These are phyloP conservation scores for Colletotrichum sp. DNA, from an alignment of 2,329 filamentous ascomycete genomes.

Conservation along the genomic window DNA sequence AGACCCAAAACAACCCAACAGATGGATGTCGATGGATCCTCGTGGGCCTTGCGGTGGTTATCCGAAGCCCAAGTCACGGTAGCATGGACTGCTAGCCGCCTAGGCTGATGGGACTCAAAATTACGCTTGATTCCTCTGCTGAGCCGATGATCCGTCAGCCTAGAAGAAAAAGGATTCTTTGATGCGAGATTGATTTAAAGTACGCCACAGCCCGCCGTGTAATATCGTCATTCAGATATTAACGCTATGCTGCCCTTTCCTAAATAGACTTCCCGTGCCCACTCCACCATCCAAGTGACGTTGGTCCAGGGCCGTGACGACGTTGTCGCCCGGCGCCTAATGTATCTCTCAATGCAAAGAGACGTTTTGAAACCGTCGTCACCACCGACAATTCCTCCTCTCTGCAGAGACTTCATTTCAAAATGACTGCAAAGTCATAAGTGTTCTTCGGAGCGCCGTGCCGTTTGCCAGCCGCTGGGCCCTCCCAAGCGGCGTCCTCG, in stretches of 20 bases:
- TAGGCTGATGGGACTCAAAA: background rate
- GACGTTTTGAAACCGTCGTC: background rate
- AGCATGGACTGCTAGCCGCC: background rate
- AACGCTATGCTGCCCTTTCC: background rate
- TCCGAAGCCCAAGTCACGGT: background rate
- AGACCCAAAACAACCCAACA: background rate
- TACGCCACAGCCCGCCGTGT: background rate
- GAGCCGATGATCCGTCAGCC: background rate
- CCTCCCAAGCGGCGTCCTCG: background rate
- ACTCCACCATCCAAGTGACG: background rate
- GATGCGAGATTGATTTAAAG: slow-evolving; percentile 7
- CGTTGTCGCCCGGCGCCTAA: background rate
- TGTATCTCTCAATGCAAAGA: background rate
- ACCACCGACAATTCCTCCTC: background rate
- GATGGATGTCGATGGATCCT: background rate
- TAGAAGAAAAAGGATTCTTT: background rate
- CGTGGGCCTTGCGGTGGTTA: background rate
- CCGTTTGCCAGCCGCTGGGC: background rate
- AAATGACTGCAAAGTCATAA: background rate
- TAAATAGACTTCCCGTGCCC: slow-evolving; percentile 14
- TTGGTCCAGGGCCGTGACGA: background rate
- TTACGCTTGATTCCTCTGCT: background rate
- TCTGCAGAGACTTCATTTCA: background rate
- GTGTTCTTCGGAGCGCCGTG: background rate
- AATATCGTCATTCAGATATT: background rate